Base-by-base conservation (phyloP, 108 stramenopile genomes). In the Nannochloropsis granulata region DNA sequence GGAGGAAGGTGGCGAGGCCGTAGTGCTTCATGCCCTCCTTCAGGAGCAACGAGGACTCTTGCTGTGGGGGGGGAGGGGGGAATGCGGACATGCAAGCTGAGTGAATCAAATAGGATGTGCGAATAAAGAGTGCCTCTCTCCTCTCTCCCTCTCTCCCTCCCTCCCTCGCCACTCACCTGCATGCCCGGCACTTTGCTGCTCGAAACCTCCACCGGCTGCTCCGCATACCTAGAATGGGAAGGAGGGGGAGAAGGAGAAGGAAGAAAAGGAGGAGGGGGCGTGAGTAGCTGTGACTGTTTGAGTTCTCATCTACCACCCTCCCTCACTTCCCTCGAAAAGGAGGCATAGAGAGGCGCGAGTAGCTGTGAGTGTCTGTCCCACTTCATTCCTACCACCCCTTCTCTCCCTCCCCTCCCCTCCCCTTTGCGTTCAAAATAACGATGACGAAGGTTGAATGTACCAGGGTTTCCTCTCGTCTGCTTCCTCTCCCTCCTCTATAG, bases 21-120 rank as follows among this genome's bases (percentile, higher is more conserved):
- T 89, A 89, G 83, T 88, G 87, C 78, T 83, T 84, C 85, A 86
- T 82, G 12, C 43, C 78, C 42, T 44, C 85, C 43, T 80, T 86
- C 43, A 86, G 85, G 34, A 86, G 79, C 34, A 88, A 82, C 34
- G 34, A 34, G 34, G 79, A 83, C 78, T 83, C 79, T 25, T 83
- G 83, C 78, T 24, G 56, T 34, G 34, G 5, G 5, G 34, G 34
- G 34, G 34, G 34, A 5, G 34, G 34, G 34, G 34, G 5, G 34
- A 5, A 34, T 3, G 34, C 1, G 34, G 34, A 5, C 1, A 5
- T 34, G 34, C 5, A 34, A 34, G 34, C 34, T 34, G 34, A 34
- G 34, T 34, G 34, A 34, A 5, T 34, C 1, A 34, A 34, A 34
- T 3, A 34, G n/a, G n/a, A n/a, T n/a, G n/a, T n/a, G n/a, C n/a